Percentiles rank a stretch among this genome's conserved stretches.
phyloP scores from a whole-genome alignment of 208 protist species.

The Leishmania mexicana region DNA sequence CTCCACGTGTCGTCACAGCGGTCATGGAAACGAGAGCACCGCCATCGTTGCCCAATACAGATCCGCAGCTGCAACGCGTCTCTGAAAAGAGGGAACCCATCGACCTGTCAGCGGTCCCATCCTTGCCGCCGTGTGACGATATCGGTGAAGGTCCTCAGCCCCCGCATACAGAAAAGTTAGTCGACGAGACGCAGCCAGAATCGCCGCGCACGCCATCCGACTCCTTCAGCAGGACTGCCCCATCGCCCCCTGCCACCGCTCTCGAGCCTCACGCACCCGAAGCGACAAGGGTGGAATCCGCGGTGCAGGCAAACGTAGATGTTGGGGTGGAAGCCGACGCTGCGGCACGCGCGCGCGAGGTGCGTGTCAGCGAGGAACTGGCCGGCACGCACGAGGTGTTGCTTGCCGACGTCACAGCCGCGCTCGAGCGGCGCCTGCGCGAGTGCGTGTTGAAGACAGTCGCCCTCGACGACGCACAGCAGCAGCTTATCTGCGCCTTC shows the following conservation, averaged over 20 bases:
- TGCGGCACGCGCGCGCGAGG: not conserved
- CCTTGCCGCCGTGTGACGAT: not conserved
- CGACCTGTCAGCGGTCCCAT: not conserved
- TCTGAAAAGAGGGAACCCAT: not conserved
- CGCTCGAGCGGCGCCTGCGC: conserved; percentile 52
- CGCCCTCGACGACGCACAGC: conserved; percentile 60
- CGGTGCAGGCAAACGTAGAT: not conserved
- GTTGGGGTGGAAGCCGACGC: not conserved
- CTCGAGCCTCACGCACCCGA: not conserved
- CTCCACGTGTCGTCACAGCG: not conserved
- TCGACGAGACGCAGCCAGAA: conserved; percentile 1
- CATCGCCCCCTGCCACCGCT: not conserved
- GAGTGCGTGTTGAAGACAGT: conserved; percentile 49
- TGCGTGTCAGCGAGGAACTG: conserved; percentile 10
- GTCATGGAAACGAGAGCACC: not conserved
- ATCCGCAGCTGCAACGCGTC: not conserved
- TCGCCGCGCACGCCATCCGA: not conserved
- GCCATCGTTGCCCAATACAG: not conserved
- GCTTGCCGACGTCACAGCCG: conserved; percentile 35
- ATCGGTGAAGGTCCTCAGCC: not conserved
- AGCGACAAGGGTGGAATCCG: not conserved
- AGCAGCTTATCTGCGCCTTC: conserved; percentile 52
- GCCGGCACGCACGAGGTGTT: conserved; percentile 13
- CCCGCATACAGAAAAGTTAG: not conserved
- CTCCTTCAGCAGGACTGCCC: not conserved